A percentile compares a stretch with the other conserved stretches of the same genome.
These are phyloP conservation scores for Odonthalia washingtoniensis DNA, from an alignment of 31 red algal genomes.

Conservation along the genomic window DNA sequence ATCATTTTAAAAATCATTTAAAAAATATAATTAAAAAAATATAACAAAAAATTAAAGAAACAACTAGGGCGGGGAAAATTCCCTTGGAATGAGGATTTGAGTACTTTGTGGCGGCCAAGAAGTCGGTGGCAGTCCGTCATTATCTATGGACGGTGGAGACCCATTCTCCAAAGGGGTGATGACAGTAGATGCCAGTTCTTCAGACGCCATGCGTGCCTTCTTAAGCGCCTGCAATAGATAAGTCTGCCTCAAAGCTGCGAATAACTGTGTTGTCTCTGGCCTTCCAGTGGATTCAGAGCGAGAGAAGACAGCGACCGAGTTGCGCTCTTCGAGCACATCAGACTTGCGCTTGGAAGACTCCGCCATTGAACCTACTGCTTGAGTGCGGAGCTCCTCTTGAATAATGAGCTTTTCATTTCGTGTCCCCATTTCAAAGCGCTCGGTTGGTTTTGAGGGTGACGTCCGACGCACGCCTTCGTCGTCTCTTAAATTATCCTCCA, in stretches of 20 bases:
- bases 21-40: too few species aligned
- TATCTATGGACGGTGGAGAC: neutral
- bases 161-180: neutral
- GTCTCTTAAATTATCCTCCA: too few species aligned
- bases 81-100: too few species aligned
- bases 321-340: constrained; percentile 51
- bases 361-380: constrained; percentile 27
- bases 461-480: too few species aligned
- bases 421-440: too few species aligned
- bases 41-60: neutral
- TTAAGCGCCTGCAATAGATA: constrained; percentile 39
- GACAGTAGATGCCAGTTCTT: neutral
- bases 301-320: constrained; percentile 41
- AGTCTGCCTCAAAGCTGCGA: constrained; percentile 27
- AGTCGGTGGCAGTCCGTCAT: too few species aligned
- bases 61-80: neutral
- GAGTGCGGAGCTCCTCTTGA: constrained; percentile 36
- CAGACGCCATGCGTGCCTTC: neutral
- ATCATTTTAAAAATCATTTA: too few species aligned
- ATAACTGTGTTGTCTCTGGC: constrained; percentile 34
- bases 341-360: constrained; percentile 56
- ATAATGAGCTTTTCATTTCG: constrained; percentile 22
- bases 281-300: constrained; percentile 34
- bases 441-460: too few species aligned
- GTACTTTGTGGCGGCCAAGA: too few species aligned